Evolutionary conservation across 2,329 filamentous ascomycete species (phyloP).

Genomic region (Aspergillus felis): DNA sequence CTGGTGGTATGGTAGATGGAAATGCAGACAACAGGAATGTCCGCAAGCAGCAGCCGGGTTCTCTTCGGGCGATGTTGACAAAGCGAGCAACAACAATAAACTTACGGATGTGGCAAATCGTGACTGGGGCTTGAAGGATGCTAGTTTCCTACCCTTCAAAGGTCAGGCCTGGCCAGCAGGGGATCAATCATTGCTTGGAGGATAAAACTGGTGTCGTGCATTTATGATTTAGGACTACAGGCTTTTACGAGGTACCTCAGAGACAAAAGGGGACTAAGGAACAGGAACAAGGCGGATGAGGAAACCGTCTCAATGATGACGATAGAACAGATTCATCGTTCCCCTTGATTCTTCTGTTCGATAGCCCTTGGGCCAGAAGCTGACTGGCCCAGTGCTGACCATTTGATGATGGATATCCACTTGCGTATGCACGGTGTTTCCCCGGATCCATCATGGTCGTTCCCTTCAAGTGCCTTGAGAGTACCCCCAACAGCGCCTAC

Average conservation of each 20-base stretch:
- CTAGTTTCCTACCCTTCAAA: not conserved
- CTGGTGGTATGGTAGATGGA: not conserved
- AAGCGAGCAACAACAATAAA: not conserved
- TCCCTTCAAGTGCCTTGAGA: not conserved
- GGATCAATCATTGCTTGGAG: not conserved
- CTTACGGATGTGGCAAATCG: conserved; percentile 9
- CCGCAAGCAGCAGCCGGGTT: not conserved
- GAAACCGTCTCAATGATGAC: not conserved
- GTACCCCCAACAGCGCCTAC: too few species aligned
- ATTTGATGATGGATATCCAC: not conserved
- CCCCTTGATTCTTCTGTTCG: not conserved
- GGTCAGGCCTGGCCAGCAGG: not conserved
- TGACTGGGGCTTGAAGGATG: not conserved
- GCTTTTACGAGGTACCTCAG: not conserved
- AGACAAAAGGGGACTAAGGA: not conserved
- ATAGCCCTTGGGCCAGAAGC: not conserved
- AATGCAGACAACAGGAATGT: not conserved
- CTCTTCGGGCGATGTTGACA: not conserved
- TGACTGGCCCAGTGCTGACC: not conserved
- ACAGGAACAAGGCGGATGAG: not conserved
- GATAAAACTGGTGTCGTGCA: not conserved
- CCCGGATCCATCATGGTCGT: not conserved
- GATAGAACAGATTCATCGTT: not conserved
- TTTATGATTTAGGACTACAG: not conserved
- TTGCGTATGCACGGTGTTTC: not conserved